Evolutionary conservation across 257 asterid genomes (phyloP), one percentile per base, ranked within the genome.

Genomic region (Plectranthus barbatus): DNA sequence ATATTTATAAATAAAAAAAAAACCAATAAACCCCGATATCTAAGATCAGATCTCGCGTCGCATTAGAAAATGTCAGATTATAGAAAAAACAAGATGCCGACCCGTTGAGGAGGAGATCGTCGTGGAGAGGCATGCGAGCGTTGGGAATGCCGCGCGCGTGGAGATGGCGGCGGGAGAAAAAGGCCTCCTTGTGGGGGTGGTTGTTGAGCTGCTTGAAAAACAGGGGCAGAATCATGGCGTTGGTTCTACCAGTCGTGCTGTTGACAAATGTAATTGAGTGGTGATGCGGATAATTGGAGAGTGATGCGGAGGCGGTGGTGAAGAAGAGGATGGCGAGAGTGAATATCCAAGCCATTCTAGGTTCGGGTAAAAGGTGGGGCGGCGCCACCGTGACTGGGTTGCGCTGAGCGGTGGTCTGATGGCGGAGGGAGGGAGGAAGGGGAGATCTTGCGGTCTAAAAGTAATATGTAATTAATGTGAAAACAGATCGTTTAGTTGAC

Each of bases 101-200:
- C 96, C 96, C 96, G 53, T 88, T 83, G 65, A 80, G 85, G 48
- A 83, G 85, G 71, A 86, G 90, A 88, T 88, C 96, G 72, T 88
- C 96, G 34, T 88, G 95, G 64, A 88, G 96, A 45, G 81, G 60
- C 95, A 88, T 86, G 50, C 90, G 95, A 34, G 95, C 91, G 61
- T 74, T 80, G 12, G 79, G 66, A 24, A 61, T 70, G 72, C 56
- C 72, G 62, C 71, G 52, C 31, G 31, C 10, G 48, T 42, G 74
- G 72, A 86, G 95, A 66, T 77, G 83, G 42, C 88, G 86, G 29
- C 84, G 85, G 36, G 80, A 57, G 15, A 62, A 41, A 24, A 56
- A 47, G 29, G 47, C 62, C 52, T 59, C 59, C 13, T 55, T 44
- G 51, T n/a, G 47, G 62, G 70, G 42, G 31, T 12, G 48, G 49